Conservation (phyloP, 495 filamentous ascomycete species). For the Thermochaetoides thermophila region DNA sequence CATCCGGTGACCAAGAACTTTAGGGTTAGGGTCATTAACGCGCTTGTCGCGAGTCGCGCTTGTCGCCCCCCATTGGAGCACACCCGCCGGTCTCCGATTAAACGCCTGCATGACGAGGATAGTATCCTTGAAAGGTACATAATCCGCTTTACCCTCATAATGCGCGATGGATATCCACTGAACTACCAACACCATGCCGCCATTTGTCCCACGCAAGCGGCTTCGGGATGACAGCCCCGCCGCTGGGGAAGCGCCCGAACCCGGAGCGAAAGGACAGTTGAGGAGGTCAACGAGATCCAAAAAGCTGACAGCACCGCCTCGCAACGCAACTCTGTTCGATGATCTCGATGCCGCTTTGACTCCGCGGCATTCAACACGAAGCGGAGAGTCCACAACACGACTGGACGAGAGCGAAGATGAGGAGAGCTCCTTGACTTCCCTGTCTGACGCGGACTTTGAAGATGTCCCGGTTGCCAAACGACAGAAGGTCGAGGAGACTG, state of each 20-base stretch:
- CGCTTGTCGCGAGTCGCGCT: too few relatives aligned
- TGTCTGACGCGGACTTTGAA: slow-evolving; percentile 57
- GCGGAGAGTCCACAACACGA: slow-evolving; percentile 29
- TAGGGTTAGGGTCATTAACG: too few relatives aligned
- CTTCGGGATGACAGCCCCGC: slow-evolving; percentile 18
- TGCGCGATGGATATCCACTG: too few relatives aligned
- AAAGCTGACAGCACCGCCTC: slow-evolving; percentile 14
- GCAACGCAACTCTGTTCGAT: slow-evolving; percentile 50
- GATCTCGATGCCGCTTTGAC: slow-evolving; percentile 43
- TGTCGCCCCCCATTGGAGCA: too few relatives aligned
- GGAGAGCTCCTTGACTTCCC: slow-evolving; percentile 37
- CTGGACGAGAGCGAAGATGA: slow-evolving; percentile 43
- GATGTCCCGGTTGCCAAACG: slow-evolving; percentile 30
- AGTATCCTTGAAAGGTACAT: too few relatives aligned
- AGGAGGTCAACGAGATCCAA: slow-evolving; percentile 7
- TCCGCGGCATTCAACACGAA: slow-evolving; percentile 35
- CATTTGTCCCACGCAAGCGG: slow-evolving; percentile 32
- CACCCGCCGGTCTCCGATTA: too few relatives aligned
- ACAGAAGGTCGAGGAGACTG: slow-evolving; percentile 11
- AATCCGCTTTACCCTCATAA: too few relatives aligned
- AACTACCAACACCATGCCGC: slow-evolving; percentile 35
- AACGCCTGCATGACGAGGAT: too few relatives aligned
- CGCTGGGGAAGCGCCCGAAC: too few relatives aligned
- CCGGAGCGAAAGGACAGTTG: too few relatives aligned
- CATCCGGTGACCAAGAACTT: too few relatives aligned